phyloP scores from a whole-genome alignment of 2,329 filamentous ascomycete species.

The Exophiala spinifera region DNA sequence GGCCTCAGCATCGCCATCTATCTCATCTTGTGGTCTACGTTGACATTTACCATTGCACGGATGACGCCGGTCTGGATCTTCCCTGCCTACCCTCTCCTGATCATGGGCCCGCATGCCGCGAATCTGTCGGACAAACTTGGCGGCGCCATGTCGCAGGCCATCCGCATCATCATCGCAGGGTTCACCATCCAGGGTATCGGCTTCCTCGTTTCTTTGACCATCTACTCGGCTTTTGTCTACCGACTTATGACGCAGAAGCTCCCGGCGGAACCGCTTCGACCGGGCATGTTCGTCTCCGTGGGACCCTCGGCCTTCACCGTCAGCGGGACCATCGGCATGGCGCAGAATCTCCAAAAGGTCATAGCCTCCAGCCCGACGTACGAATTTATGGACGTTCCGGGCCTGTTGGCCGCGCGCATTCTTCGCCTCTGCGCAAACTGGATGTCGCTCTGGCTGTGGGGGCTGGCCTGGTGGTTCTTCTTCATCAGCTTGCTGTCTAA shows the following conservation, averaged over 20 bases:
- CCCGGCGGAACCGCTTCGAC: slow-evolving; percentile 69
- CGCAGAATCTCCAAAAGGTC: slow-evolving; percentile 46
- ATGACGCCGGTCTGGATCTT: slow-evolving; percentile 92
- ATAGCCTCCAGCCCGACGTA: slow-evolving; percentile 40
- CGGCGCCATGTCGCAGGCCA: slow-evolving; percentile 40
- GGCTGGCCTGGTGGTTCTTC: slow-evolving; percentile 80
- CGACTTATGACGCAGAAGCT: slow-evolving; percentile 85
- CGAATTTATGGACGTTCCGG: slow-evolving; percentile 56
- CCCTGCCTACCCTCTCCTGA: slow-evolving; percentile 75
- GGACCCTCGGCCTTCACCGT: slow-evolving; percentile 71
- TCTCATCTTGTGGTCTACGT: slow-evolving; percentile 66
- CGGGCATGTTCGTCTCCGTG: slow-evolving; percentile 82
- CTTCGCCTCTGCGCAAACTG: slow-evolving; percentile 58
- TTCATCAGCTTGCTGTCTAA: slow-evolving; percentile 67
- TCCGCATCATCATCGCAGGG: slow-evolving; percentile 59
- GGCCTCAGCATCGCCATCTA: slow-evolving; percentile 69
- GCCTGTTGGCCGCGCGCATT: slow-evolving; percentile 52
- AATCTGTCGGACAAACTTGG: slow-evolving; percentile 50
- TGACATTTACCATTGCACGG: slow-evolving; percentile 68
- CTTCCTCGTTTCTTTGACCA: slow-evolving; percentile 68
- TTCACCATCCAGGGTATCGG: slow-evolving; percentile 63
- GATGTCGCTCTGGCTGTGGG: slow-evolving; percentile 76
- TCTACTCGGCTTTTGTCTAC: slow-evolving; percentile 80
- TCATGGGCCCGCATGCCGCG: slow-evolving; percentile 70
- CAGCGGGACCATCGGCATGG: slow-evolving; percentile 59